Evolutionary conservation across 306 rosid species (phyloP).

Genomic region (Prunus mume): DNA sequence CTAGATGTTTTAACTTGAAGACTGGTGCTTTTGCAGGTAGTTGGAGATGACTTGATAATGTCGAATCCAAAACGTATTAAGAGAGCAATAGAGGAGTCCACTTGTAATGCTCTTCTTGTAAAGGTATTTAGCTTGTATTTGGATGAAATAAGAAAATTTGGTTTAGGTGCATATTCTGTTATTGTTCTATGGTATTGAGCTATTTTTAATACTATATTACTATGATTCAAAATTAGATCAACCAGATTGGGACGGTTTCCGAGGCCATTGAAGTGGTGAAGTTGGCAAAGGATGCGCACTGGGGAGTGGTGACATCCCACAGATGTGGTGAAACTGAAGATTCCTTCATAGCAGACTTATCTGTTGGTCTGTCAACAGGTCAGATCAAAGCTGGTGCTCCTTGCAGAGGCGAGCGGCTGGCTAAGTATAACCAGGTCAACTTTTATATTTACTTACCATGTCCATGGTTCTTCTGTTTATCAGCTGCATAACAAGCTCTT

Average conservation of each 20-base stretch:
- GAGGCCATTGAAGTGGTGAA: constrained; percentile 88
- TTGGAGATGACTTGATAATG: constrained; percentile 84
- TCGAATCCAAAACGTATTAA: constrained; percentile 82
- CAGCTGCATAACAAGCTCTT: not conserved
- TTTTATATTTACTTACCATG: constrained; percentile 8
- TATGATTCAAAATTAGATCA: constrained; percentile 46
- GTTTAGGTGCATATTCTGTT: constrained; percentile 1
- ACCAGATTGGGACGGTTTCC: constrained; percentile 92
- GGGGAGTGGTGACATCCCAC: constrained; percentile 86
- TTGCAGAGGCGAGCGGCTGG: constrained; percentile 94
- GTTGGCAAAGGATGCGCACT: constrained; percentile 76
- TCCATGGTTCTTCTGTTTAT: not conserved
- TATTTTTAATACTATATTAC: not conserved
- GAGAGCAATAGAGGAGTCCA: constrained; percentile 67
- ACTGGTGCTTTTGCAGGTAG: constrained; percentile 61
- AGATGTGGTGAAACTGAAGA: constrained; percentile 93
- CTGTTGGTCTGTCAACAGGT: constrained; percentile 87
- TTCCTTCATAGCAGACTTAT: constrained; percentile 84
- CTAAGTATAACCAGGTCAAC: constrained; percentile 88
- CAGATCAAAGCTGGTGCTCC: constrained; percentile 98
- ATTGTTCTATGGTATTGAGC: not conserved
- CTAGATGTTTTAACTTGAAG: not conserved
- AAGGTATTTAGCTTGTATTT: constrained; percentile 54
- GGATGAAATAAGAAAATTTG: not conserved
- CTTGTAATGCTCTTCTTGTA: constrained; percentile 83